Conservation (phyloP, 768 basidiomycete species). For the Calocera viscosa region DNA sequence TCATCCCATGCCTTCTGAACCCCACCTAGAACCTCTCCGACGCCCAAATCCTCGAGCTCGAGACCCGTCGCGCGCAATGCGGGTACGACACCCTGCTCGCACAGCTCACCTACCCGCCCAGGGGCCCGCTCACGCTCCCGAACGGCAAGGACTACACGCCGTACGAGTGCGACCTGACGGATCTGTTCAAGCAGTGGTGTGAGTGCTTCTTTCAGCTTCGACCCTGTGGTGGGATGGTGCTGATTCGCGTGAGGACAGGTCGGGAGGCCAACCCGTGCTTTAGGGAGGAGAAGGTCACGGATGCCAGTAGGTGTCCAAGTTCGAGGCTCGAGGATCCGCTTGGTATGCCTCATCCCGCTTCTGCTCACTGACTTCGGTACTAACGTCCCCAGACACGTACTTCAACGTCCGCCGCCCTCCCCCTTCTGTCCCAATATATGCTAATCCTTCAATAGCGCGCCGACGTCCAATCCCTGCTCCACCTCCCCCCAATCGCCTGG, state of each 20-base stretch:
- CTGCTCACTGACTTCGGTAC: background rate
- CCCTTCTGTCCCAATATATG: background rate
- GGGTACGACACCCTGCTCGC: conserved; percentile 7
- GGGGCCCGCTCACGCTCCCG: conserved; percentile 1
- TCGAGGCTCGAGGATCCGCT: conserved; percentile 9
- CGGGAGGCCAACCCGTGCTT: background rate
- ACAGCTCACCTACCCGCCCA: conserved; percentile 13
- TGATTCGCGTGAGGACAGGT: background rate
- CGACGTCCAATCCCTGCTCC: conserved; percentile 8
- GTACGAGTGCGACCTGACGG: conserved; percentile 7
- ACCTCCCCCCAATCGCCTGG: conserved; percentile 8
- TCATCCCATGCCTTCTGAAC: background rate
- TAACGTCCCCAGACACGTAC: conserved; percentile 3
- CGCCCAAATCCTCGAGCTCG: conserved; percentile 2
- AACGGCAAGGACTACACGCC: conserved; percentile 10
- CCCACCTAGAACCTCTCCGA: background rate
- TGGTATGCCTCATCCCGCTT: background rate
- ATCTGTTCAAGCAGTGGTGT: conserved; percentile 7
- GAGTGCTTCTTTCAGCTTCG: background rate
- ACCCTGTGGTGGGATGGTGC: background rate
- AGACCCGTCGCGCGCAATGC: background rate
- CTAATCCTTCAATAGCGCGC: background rate
- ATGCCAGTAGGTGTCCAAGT: conserved; percentile 14
- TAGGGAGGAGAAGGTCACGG: conserved; percentile 9
- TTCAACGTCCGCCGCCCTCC: background rate